A percentile compares a stretch with the other conserved stretches of the same genome.
Evolutionary conservation across 2,329 filamentous ascomycete species (phyloP).

Genomic region (Gaeumannomyces tritici): DNA sequence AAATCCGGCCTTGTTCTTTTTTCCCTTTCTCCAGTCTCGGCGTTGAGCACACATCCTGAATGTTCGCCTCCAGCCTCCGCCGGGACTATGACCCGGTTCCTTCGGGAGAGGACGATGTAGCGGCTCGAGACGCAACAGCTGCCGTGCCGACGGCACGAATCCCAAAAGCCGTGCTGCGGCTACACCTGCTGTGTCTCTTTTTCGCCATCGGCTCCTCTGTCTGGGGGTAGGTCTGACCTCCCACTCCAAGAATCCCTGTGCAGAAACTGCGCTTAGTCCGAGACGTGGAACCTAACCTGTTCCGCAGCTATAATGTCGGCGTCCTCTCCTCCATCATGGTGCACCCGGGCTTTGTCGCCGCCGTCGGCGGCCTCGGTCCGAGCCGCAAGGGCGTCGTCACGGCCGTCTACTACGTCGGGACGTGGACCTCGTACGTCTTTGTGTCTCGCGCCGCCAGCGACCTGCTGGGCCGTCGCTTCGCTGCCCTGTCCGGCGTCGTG

Average conservation of each 20-base stretch:
- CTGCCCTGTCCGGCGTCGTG: conserved; percentile 35
- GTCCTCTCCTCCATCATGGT: conserved; percentile 47
- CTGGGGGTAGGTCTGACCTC: conserved; percentile 38
- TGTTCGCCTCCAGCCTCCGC: not conserved
- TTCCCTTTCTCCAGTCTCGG: not conserved
- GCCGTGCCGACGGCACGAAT: conserved; percentile 1
- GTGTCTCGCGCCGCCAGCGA: conserved; percentile 42
- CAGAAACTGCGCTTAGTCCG: too few species aligned
- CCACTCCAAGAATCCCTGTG: too few species aligned
- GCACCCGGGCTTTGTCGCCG: conserved; percentile 40
- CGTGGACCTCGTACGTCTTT: conserved; percentile 44
- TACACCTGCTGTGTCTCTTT: conserved; percentile 38
- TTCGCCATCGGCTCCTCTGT: conserved; percentile 46
- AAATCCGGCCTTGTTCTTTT: not conserved
- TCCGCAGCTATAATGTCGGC: conserved; percentile 43
- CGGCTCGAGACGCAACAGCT: not conserved
- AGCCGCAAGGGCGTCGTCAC: conserved; percentile 41
- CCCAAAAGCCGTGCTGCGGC: conserved; percentile 26
- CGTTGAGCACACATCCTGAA: not conserved
- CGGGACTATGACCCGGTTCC: not conserved
- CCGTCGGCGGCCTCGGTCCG: conserved; percentile 22
- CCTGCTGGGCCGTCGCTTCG: conserved; percentile 38
- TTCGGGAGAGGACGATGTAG: not conserved
- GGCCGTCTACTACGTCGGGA: conserved; percentile 48
- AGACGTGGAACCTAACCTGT: not conserved